Evolutionary conservation across 305 asterid genomes (phyloP).

Genomic region (Fraxinus paxiana): DNA sequence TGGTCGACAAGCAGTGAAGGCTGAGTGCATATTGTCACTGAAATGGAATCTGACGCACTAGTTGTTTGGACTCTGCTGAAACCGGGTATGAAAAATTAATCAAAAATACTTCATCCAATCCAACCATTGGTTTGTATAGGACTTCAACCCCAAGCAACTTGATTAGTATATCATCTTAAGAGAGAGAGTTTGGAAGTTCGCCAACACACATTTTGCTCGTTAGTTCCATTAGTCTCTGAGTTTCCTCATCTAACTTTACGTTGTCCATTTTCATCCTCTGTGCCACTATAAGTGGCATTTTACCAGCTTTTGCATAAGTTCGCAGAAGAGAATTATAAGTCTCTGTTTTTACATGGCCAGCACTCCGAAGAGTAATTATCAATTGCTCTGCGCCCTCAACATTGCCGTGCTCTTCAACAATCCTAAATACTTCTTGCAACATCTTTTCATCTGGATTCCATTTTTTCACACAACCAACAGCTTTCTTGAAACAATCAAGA

Average conservation of each 20-base stretch:
- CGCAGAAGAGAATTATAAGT: constrained; percentile 61
- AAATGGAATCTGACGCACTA: not conserved
- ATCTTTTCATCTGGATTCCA: constrained; percentile 70
- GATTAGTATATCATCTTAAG: constrained; percentile 22
- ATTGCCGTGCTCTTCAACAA: constrained; percentile 64
- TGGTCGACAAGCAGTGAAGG: not conserved
- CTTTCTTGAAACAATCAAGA: constrained; percentile 54
- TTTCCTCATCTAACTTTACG: constrained; percentile 56
- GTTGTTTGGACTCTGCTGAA: not conserved
- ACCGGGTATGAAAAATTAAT: not conserved
- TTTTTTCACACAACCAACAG: constrained; percentile 51
- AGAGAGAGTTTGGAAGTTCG: constrained; percentile 49
- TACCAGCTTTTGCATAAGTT: constrained; percentile 66
- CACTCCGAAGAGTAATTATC: constrained; percentile 50
- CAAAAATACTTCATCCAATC: not conserved
- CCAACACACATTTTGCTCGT: constrained; percentile 65
- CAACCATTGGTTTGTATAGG: not conserved
- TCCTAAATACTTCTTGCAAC: constrained; percentile 39
- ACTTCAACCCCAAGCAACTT: not conserved
- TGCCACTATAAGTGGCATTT: constrained; percentile 63
- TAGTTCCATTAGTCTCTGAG: constrained; percentile 41
- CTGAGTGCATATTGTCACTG: not conserved
- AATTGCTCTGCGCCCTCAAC: constrained; percentile 61
- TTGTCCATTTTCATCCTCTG: constrained; percentile 85
- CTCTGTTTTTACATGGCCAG: constrained; percentile 51